These are phyloP conservation scores for Coccinonectria pachysandricola DNA, from an alignment of 2,329 filamentous ascomycete species.

Conservation along the genomic window DNA sequence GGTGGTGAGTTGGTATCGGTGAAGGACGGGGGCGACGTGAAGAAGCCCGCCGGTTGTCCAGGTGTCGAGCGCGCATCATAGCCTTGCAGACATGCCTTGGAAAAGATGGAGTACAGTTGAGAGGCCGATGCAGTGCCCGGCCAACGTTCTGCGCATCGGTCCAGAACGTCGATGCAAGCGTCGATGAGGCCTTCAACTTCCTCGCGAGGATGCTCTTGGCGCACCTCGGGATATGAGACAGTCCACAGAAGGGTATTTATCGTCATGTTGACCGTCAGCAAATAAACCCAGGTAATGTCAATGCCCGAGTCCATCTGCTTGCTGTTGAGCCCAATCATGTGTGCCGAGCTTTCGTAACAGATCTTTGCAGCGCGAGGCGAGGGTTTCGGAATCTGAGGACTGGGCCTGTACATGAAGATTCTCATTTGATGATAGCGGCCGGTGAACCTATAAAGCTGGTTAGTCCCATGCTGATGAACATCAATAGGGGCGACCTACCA, in stretches of 20 bases:
- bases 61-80: conserved; percentile 51
- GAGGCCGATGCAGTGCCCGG: conserved; percentile 79
- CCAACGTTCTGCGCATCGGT: conserved; percentile 77
- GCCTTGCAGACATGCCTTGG: conserved; percentile 76
- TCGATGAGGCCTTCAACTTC: conserved; percentile 68
- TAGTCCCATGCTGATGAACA: conserved; percentile 2
- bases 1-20: conserved; percentile 23
- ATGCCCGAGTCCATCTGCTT: conserved; percentile 67
- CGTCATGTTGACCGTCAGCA: conserved; percentile 81
- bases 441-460: conserved; percentile 40
- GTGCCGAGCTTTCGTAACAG: conserved; percentile 74
- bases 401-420: conserved; percentile 79
- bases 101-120: conserved; percentile 77
- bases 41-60: conserved; percentile 19
- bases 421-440: conserved; percentile 77
- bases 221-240: conserved; percentile 76
- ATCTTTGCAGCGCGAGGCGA: conserved; percentile 66
- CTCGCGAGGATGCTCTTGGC: conserved; percentile 58
- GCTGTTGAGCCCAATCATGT: conserved; percentile 71
- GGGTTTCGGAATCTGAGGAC: conserved; percentile 82
- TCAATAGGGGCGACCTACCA: conserved; percentile 50
- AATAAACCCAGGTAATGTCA: conserved; percentile 90
- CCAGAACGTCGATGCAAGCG: conserved; percentile 67
- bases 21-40: conserved; percentile 24
- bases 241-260: conserved; percentile 90